A percentile compares a stretch with the other conserved stretches of the same genome.
Evolutionary conservation across 805 yeast species (phyloP).

Genomic region (Debaryomyces maramus): DNA sequence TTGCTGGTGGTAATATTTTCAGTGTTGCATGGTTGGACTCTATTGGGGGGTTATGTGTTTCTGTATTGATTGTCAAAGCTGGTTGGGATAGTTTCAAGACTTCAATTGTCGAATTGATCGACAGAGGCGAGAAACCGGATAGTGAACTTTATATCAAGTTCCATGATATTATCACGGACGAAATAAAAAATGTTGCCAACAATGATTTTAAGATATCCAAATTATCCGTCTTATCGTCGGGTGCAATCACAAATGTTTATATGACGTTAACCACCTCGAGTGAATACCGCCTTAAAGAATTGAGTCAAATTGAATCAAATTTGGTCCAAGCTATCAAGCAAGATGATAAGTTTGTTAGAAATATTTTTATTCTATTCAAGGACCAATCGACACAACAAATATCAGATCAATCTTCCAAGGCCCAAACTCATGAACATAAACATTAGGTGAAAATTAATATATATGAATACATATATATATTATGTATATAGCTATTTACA

Average conservation of each 20-base stretch:
- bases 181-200: conserved; percentile 18
- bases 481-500: conserved; percentile 9
- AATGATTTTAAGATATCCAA: conserved; percentile 35
- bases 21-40: conserved; percentile 86
- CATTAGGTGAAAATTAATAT: conserved; percentile 8
- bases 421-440: neutral
- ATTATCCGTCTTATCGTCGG: conserved; percentile 53
- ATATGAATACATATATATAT: conserved; percentile 16
- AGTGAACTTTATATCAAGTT: conserved; percentile 51
- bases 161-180: conserved; percentile 37
- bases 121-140: conserved; percentile 56
- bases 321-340: conserved; percentile 35
- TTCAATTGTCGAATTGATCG: conserved; percentile 76
- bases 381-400: neutral
- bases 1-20: conserved; percentile 78
- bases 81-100: conserved; percentile 73
- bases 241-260: conserved; percentile 53
- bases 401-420: neutral
- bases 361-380: conserved; percentile 41
- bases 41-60: conserved; percentile 86
- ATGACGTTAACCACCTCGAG: conserved; percentile 27
- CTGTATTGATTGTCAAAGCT: conserved; percentile 77
- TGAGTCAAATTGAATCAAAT: conserved; percentile 32
- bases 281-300: conserved; percentile 28
- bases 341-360: conserved; percentile 44